A percentile compares a stretch with the other conserved stretches of the same genome.
phyloP scores from a whole-genome alignment of 2,329 filamentous ascomycete species.

The Cladosporium sphaerospermum region DNA sequence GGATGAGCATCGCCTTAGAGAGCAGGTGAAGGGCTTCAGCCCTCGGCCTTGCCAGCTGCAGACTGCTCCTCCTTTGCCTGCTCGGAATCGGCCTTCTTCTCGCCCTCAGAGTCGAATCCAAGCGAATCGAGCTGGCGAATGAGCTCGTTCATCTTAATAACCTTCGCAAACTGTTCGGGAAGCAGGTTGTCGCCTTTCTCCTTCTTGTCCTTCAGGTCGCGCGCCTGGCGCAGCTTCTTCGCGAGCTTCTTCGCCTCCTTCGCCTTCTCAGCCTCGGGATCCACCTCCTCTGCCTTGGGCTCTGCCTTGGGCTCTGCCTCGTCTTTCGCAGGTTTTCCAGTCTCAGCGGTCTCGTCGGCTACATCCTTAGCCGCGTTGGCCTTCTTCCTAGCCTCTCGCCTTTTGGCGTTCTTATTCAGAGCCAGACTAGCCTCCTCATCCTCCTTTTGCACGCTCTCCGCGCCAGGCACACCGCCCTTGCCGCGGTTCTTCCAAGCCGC shows the following conservation, averaged over 20 bases:
- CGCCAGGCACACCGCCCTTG: conserved; percentile 66
- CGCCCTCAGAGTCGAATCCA: conserved; percentile 75
- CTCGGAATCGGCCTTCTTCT: conserved; percentile 43
- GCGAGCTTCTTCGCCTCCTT: conserved; percentile 88
- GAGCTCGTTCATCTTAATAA: conserved; percentile 93
- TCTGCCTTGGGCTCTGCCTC: conserved; percentile 12
- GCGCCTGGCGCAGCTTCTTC: conserved; percentile 93
- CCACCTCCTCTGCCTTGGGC: conserved; percentile 43
- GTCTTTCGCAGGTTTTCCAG: conserved; percentile 40
- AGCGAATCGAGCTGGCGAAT: conserved; percentile 79
- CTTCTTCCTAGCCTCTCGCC: conserved; percentile 60
- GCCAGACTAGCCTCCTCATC: conserved; percentile 41
- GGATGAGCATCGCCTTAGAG: neutral
- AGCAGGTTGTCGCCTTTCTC: conserved; percentile 75
- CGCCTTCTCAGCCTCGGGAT: conserved; percentile 72
- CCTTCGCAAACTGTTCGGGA: conserved; percentile 93
- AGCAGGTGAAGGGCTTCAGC: neutral
- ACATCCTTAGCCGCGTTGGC: conserved; percentile 44
- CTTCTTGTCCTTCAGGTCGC: conserved; percentile 85
- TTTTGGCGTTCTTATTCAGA: conserved; percentile 82
- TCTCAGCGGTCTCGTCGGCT: conserved; percentile 12
- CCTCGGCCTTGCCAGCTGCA: neutral
- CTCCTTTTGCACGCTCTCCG: conserved; percentile 49
- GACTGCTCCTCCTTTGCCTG: neutral
- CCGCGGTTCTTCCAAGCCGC: conserved; percentile 75